Evolutionary conservation across 805 yeast genomes (phyloP), one percentile per base, ranked within the genome.

Genomic region (Vanderwaltozyma yarrowii): DNA sequence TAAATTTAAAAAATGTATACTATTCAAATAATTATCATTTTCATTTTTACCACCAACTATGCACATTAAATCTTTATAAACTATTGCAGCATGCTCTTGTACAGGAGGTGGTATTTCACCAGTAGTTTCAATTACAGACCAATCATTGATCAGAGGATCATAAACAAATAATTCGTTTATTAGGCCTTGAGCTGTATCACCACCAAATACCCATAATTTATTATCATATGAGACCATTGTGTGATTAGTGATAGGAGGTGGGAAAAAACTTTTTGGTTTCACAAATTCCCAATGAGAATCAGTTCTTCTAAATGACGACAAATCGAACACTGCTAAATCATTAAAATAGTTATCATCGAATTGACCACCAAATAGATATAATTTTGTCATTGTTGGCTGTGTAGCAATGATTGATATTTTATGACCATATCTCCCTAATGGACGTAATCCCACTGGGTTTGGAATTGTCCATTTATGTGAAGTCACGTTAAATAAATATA

Each of bases 361-460:
- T 61, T 89, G 96, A 39, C 99, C 99, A 40, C 98, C 99, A 64
- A 86, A 92, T 5, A 92, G 69, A 58, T 79, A 92, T 35, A 92
- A 67, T 37, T 67, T 68, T 0, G 75, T 66, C 46, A 73, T 75
- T 51, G 69, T 68, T 46, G 77, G 77, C n/a, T 73, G 67, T 30
- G 74, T 70, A 14, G 78, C 70, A 39, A 87, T 76, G 18, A 86
- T 89, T 1, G 83, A 77, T 40, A 92, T 74, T 35, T 94, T 78
- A 60, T 89, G 96, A 13, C 99, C 98, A 59, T 92, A 92, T 44
- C 99, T 72, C 2, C 97, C 98, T 29, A 76, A 65, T 0, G 98
- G 98, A 51, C 84, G 78, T 15, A 69, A 67, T 1, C 88, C 89
- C 8, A 65, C 61, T 0, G 87, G 85, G 44, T 73, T 71, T 45